Evolutionary conservation across 1,284 basidiomycete genomes (phyloP).

Genomic region (Fomitopsis betulina): DNA sequence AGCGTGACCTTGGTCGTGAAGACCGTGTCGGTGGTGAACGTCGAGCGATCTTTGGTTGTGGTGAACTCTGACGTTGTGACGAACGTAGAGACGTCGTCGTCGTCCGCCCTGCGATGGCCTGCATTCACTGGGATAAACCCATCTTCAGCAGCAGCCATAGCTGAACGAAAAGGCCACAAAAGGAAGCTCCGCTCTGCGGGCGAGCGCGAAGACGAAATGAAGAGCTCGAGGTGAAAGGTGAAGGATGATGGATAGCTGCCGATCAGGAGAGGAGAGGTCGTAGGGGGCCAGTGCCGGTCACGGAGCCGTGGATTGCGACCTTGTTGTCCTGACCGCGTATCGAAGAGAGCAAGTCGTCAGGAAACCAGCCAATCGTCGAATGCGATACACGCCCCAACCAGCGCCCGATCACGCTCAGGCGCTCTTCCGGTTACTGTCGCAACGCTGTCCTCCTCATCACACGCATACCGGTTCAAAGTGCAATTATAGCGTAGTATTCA

Average conservation of each 20-base stretch:
- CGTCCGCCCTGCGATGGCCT: background rate
- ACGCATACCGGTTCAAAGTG: background rate
- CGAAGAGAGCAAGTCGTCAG: background rate
- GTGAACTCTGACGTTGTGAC: background rate
- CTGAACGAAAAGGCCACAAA: background rate
- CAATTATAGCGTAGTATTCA: constrained; percentile 17
- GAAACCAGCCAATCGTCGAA: background rate
- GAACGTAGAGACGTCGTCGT: background rate
- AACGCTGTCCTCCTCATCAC: background rate
- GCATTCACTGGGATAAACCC: background rate
- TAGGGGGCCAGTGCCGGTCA: background rate
- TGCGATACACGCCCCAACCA: background rate
- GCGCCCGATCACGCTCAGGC: background rate
- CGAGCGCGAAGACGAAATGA: background rate
- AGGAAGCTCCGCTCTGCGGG: background rate
- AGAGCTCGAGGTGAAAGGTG: background rate
- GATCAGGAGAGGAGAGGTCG: too few species aligned
- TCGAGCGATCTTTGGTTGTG: background rate
- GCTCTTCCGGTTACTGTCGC: background rate
- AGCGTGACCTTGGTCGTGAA: constrained; percentile 3
- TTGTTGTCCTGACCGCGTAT: background rate
- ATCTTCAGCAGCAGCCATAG: background rate
- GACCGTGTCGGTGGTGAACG: background rate
- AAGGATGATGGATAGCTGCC: too few species aligned
- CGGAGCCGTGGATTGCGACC: background rate